Evolutionary conservation across 306 rosid genomes (phyloP).

Genomic region (Mimosa pudica): DNA sequence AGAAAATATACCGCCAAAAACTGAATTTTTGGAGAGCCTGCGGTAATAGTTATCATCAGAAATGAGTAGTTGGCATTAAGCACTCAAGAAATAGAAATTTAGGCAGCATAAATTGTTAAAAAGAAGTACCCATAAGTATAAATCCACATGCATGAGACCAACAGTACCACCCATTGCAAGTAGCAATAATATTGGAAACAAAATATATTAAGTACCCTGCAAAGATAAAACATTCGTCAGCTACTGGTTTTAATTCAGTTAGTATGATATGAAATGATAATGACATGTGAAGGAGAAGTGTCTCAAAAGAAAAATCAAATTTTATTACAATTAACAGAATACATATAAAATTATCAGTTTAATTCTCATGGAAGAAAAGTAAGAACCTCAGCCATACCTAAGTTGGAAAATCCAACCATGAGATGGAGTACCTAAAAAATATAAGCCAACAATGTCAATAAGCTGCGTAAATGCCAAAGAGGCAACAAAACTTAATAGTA

Average conservation of each 20-base stretch:
- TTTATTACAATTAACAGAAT: not conserved
- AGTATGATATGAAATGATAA: not conserved
- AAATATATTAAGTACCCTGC: constrained; percentile 71
- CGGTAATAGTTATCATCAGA: constrained; percentile 39
- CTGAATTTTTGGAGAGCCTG: constrained; percentile 69
- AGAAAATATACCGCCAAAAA: constrained; percentile 71
- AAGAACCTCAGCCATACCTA: constrained; percentile 51
- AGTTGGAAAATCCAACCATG: constrained; percentile 65
- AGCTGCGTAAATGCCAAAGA: not conserved
- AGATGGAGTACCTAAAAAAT: constrained; percentile 70
- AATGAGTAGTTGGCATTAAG: constrained; percentile 29
- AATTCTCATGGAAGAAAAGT: constrained; percentile 16
- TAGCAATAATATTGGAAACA: constrained; percentile 50
- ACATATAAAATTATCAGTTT: constrained; percentile 16
- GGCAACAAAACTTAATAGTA: not conserved
- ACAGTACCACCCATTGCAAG: constrained; percentile 60
- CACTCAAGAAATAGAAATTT: constrained; percentile 20
- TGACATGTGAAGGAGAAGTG: not conserved
- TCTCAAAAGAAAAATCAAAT: not conserved
- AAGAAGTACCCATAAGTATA: constrained; percentile 62
- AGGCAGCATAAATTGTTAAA: constrained; percentile 16
- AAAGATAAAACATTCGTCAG: constrained; percentile 31
- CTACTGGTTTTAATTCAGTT: not conserved
- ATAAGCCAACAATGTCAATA: constrained; percentile 21
- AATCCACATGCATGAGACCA: constrained; percentile 64